Evolutionary conservation across 305 asterid species (phyloP), one percentile per base, ranked within the genome.

Genomic region (Fraxinus paxiana): DNA sequence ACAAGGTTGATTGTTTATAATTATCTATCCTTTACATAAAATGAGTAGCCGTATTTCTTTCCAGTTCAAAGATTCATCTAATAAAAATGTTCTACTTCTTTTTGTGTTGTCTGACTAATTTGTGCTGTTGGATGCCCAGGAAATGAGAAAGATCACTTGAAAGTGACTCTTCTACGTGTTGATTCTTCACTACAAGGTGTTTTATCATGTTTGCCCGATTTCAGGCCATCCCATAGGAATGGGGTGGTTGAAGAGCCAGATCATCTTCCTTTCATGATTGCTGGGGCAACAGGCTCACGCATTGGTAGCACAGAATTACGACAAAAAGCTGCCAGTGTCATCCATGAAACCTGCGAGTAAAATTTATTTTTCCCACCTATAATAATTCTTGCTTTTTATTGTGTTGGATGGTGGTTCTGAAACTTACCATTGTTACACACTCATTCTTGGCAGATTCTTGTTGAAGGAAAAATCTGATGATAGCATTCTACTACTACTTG

Each of bases 181-280:
- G 96, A 94, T 90, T 96, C 99, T 78, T 92, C 99, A 79, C 87
- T 96, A 82, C 99, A 94, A 90, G 99, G 99, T 78, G 97, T 90
- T 90, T 86, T 91, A 82, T 93, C 98, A 74, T 94, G 99, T 87
- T 93, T 96, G 87, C 99, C 98, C 82, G 99, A 96, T 89, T 96
- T 96, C 88, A 88, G 88, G 89, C 98, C 95, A 74, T 89, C 98
- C 87, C 85, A 83, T 87, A 87, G 84, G 88, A 91, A 88, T 48
- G 96, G 89, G 87, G 84, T 90, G 92, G 93, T 83, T 82, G 91
- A 88, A 81, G 97, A 92, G 83, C 85, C 90, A 78, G 88, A 82
- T 46, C 65, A 59, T 69, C 76, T 87, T 86, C 88, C 92, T 84
- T 93, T 96, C 88, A 77, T 88, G 80, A 93, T 96, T 88, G 97